These are phyloP conservation scores for Eucalyptus caleyi DNA, from an alignment of 345 rosid species.

Conservation along the genomic window DNA sequence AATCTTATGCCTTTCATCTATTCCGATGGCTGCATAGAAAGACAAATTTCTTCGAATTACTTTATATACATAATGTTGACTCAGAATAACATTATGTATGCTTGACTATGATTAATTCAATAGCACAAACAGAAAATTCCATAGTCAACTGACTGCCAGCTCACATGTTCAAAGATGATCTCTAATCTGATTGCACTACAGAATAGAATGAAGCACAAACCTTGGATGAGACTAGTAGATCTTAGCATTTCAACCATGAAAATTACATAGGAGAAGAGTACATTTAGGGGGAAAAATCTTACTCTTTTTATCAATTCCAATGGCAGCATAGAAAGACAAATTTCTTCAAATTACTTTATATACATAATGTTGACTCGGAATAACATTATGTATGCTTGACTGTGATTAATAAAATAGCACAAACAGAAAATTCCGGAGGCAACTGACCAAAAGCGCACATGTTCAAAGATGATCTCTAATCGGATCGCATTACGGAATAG, in stretches of 20 bases:
- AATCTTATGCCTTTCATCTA: constrained; percentile 60
- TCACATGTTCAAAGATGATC: neutral
- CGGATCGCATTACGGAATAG: neutral
- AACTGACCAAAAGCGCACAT: neutral
- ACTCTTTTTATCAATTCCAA: constrained; percentile 82
- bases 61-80: constrained; percentile 13
- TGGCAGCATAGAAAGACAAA: constrained; percentile 76
- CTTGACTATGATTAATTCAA: neutral
- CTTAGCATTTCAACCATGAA: neutral
- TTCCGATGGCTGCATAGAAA: constrained; percentile 71
- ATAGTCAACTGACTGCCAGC: neutral
- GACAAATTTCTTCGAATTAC: constrained; percentile 73
- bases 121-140: neutral
- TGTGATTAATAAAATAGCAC: neutral
- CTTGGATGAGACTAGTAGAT: neutral
- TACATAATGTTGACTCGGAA: neutral
- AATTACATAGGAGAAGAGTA: neutral
- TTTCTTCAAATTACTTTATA: constrained; percentile 4
- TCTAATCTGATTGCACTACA: neutral
- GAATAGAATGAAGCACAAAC: neutral
- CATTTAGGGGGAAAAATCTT: neutral
- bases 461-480: neutral
- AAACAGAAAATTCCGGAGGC: neutral
- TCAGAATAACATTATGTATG: neutral
- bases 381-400: neutral